Percentiles rank a stretch among this genome's conserved stretches.
phyloP scores from a whole-genome alignment of 371 early-diverging fungal species.

The Apophysomyces variabilis region DNA sequence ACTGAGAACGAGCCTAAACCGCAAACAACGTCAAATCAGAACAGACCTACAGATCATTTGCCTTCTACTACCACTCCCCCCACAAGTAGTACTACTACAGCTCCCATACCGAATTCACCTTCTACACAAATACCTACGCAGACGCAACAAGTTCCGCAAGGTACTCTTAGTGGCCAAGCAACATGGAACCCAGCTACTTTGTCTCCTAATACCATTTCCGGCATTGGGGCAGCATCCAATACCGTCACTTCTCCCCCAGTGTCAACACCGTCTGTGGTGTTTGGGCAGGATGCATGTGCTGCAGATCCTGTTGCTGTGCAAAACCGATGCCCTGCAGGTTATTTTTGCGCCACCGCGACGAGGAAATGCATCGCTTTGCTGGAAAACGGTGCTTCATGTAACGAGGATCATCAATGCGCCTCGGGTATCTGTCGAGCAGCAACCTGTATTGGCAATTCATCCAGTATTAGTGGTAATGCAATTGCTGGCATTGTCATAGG shows the following conservation, averaged over 20 bases:
- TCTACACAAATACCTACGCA: background rate
- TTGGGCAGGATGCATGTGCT: background rate
- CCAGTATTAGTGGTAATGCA: background rate
- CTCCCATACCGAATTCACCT: background rate
- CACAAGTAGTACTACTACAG: too few species aligned
- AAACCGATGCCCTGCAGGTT: background rate
- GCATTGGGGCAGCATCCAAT: background rate
- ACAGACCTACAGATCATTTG: background rate
- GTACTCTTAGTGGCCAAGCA: background rate
- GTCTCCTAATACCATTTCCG: background rate
- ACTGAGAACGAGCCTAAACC: background rate
- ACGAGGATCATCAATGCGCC: background rate
- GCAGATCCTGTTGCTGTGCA: background rate
- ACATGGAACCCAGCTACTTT: background rate
- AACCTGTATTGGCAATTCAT: background rate
- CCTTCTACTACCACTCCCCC: background rate
- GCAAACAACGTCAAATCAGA: constrained; percentile 15
- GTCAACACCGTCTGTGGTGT: background rate
- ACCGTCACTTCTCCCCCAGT: background rate
- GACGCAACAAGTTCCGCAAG: background rate
- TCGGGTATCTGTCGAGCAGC: background rate
- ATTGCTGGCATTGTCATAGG: background rate
- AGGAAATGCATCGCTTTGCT: background rate
- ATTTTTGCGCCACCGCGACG: background rate
- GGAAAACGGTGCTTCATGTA: background rate